These are phyloP conservation scores for Athelia psychrophila DNA, from an alignment of 1,284 basidiomycete genomes.

Conservation along the genomic window DNA sequence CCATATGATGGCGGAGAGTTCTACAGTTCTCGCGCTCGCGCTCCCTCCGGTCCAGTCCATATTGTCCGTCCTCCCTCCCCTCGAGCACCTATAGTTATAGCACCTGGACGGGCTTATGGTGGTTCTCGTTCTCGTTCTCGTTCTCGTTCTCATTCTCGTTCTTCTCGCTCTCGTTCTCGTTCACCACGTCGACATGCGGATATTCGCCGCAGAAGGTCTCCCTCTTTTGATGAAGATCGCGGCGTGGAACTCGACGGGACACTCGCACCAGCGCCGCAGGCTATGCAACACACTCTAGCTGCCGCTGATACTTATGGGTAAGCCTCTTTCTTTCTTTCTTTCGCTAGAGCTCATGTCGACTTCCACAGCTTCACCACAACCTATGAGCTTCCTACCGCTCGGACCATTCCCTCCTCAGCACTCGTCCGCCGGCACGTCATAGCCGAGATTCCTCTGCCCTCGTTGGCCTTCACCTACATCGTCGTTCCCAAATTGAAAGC, in stretches of 20 bases:
- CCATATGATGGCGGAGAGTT: too few species aligned
- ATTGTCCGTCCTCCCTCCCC: too few species aligned
- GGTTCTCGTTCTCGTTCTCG: too few species aligned
- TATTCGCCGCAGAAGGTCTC: too few species aligned
- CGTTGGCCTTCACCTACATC: background rate
- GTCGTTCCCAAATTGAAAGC: slow-evolving; percentile 1
- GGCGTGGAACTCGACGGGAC: background rate
- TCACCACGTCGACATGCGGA: too few species aligned
- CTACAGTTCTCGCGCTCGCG: too few species aligned
- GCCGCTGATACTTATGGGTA: background rate
- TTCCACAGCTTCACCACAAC: background rate
- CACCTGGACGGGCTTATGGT: too few species aligned
- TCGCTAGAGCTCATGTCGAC: background rate
- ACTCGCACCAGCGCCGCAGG: background rate
- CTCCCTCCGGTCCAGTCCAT: too few species aligned
- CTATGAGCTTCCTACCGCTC: background rate
- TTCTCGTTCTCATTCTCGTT: too few species aligned
- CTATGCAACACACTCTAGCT: background rate
- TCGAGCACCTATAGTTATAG: too few species aligned
- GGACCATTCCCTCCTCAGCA: background rate
- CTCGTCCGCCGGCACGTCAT: background rate
- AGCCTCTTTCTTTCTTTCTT: background rate
- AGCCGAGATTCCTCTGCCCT: background rate
- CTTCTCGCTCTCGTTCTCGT: too few species aligned
- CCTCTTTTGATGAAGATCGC: background rate